A percentile compares a stretch with the other conserved stretches of the same genome.
These are phyloP conservation scores for Entophlyctis helioformis DNA, from an alignment of 192 early-diverging fungal species.

Conservation along the genomic window DNA sequence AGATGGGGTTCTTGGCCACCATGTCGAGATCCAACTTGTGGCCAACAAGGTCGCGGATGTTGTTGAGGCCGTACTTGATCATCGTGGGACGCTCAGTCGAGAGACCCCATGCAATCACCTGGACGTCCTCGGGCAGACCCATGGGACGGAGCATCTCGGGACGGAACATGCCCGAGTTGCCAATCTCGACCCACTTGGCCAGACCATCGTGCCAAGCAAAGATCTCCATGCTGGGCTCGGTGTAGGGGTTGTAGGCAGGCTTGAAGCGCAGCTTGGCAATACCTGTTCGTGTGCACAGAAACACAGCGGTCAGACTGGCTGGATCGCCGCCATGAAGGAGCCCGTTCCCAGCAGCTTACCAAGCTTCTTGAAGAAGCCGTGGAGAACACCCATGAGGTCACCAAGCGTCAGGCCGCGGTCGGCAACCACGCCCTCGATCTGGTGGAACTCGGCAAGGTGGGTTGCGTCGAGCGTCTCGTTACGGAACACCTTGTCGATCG, in stretches of 20 bases:
- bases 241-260: slow-evolving; percentile 99
- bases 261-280: slow-evolving; percentile 87
- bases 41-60: slow-evolving; percentile 90
- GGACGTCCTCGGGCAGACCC: slow-evolving; percentile 87
- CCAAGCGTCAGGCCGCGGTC: slow-evolving; percentile 90
- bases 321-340: background rate
- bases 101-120: slow-evolving; percentile 96
- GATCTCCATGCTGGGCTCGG: slow-evolving; percentile 98
- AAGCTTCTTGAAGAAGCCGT: slow-evolving; percentile 96
- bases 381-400: slow-evolving; percentile 91
- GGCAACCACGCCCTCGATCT: slow-evolving; percentile 96
- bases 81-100: slow-evolving; percentile 95
- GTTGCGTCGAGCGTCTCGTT: slow-evolving; percentile 97
- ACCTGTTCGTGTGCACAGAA: slow-evolving; percentile 3
- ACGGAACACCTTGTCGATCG: slow-evolving; percentile 97
- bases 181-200: slow-evolving; percentile 87
- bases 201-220: slow-evolving; percentile 89
- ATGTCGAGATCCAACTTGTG: slow-evolving; percentile 88
- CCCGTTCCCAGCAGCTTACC: slow-evolving; percentile 24
- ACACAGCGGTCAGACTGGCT: too few species aligned
- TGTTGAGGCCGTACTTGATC: slow-evolving; percentile 90
- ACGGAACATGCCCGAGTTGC: slow-evolving; percentile 99
- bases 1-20: slow-evolving; percentile 81
- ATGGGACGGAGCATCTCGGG: slow-evolving; percentile 95
- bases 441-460: slow-evolving; percentile 99